phyloP scores from a whole-genome alignment of 2,329 filamentous ascomycete species.

The Blastomyces emzantsi region DNA sequence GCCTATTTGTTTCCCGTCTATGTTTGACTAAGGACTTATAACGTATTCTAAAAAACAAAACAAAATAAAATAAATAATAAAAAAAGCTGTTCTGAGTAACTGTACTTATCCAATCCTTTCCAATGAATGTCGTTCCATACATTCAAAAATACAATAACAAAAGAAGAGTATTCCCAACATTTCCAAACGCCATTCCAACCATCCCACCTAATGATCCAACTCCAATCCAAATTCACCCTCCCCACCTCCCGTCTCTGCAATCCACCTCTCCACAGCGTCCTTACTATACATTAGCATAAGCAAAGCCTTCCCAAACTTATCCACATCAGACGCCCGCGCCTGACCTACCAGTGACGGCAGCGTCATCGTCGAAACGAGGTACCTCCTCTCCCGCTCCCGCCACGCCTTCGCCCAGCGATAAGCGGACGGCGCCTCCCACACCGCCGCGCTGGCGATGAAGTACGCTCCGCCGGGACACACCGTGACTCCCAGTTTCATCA shows the following conservation, averaged over 20 bases:
- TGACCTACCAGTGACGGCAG: background rate
- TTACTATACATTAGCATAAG: background rate
- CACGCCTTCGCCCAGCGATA: slow-evolving; percentile 1
- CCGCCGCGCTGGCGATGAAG: background rate
- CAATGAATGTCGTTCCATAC: background rate
- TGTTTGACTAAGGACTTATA: too few relatives aligned
- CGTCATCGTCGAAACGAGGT: background rate
- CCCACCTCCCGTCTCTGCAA: background rate
- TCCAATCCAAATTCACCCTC: background rate
- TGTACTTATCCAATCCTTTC: background rate
- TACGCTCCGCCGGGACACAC: background rate
- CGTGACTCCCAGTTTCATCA: background rate
- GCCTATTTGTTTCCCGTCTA: background rate
- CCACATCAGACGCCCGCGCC: background rate
- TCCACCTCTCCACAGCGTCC: background rate
- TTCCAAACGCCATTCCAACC: too few relatives aligned
- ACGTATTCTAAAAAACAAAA: background rate
- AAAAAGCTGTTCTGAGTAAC: background rate
- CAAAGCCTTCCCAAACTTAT: slow-evolving; percentile 3
- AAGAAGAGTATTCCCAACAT: background rate
- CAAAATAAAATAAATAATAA: background rate
- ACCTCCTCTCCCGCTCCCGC: background rate
- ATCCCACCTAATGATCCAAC: background rate
- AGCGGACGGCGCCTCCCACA: slow-evolving; percentile 1
- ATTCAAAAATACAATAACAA: background rate